Conservation (phyloP, 2,329 filamentous ascomycete genomes). For the Aureobasidium namibiae region DNA sequence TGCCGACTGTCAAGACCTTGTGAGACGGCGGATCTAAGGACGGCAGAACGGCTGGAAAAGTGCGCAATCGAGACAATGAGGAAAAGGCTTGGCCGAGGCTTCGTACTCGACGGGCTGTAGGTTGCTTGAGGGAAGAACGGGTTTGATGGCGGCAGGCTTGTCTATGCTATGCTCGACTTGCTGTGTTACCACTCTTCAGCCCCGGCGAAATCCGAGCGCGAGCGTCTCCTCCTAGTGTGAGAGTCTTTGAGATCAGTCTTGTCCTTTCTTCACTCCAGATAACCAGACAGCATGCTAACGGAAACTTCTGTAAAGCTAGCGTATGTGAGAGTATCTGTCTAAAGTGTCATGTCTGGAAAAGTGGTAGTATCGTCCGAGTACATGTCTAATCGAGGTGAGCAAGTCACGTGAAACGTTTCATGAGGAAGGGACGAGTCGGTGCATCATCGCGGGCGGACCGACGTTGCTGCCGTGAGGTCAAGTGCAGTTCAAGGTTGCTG, state of each 20-base stretch:
- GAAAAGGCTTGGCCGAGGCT: neutral
- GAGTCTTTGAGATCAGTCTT: neutral
- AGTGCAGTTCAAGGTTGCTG: neutral
- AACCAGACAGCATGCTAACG: neutral
- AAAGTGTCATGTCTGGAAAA: too few relatives aligned
- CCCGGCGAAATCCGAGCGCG: neutral
- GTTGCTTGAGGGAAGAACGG: neutral
- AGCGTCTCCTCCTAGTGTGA: neutral
- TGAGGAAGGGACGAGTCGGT: neutral
- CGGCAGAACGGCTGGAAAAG: neutral
- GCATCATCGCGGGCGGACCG: neutral
- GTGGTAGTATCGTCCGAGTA: neutral
- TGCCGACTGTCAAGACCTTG: neutral
- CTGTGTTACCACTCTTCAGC: neutral
- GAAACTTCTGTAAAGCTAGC: neutral
- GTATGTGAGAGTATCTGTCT: too few relatives aligned
- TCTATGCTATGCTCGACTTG: neutral
- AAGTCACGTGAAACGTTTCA: constrained; percentile 1
- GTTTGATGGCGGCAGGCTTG: neutral
- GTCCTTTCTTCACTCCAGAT: neutral
- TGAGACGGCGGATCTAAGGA: neutral
- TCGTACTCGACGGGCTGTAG: neutral
- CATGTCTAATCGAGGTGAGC: too few relatives aligned
- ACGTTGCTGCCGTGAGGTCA: neutral
- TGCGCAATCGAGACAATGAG: neutral